Evolutionary conservation across 208 protist genomes (phyloP).

Genomic region (Leishmania gerbilli): DNA sequence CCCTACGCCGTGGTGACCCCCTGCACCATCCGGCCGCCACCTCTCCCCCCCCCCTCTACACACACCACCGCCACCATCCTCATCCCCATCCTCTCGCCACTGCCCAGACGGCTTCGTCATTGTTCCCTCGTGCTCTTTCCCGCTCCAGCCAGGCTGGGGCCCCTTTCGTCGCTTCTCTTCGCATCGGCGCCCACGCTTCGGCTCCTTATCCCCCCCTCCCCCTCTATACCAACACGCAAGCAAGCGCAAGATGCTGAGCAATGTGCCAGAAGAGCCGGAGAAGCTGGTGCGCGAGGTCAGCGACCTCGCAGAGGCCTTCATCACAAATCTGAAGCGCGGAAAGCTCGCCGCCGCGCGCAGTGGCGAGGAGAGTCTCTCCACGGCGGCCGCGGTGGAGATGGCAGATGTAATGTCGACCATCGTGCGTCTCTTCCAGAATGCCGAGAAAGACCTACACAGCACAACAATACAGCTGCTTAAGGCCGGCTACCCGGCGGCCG

Average conservation of each 20-base stretch:
- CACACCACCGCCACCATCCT: not conserved
- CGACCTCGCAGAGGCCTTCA: constrained; percentile 59
- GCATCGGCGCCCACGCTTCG: not conserved
- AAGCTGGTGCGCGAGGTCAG: constrained; percentile 50
- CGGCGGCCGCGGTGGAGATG: constrained; percentile 55
- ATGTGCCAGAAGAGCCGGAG: constrained; percentile 29
- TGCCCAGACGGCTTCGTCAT: too few relatives aligned
- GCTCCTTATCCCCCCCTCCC: not conserved
- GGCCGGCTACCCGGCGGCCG: constrained; percentile 44
- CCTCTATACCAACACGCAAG: not conserved
- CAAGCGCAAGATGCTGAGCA: constrained; percentile 2
- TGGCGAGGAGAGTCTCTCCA: constrained; percentile 58
- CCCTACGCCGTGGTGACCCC: not conserved
- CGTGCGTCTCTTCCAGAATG: constrained; percentile 54
- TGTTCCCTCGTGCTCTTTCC: too few relatives aligned
- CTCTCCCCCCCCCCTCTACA: too few relatives aligned
- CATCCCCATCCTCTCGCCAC: too few relatives aligned
- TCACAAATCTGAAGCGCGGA: constrained; percentile 62
- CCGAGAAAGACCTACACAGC: constrained; percentile 41
- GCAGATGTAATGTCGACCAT: constrained; percentile 58
- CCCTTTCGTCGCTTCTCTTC: not conserved
- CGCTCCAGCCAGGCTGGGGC: too few relatives aligned
- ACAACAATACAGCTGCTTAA: constrained; percentile 41
- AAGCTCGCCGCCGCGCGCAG: constrained; percentile 30
- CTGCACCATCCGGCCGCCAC: not conserved